Evolutionary conservation across 441 rosid genomes (phyloP), one percentile per base, ranked within the genome.

Genomic region (Eruca vesicaria): DNA sequence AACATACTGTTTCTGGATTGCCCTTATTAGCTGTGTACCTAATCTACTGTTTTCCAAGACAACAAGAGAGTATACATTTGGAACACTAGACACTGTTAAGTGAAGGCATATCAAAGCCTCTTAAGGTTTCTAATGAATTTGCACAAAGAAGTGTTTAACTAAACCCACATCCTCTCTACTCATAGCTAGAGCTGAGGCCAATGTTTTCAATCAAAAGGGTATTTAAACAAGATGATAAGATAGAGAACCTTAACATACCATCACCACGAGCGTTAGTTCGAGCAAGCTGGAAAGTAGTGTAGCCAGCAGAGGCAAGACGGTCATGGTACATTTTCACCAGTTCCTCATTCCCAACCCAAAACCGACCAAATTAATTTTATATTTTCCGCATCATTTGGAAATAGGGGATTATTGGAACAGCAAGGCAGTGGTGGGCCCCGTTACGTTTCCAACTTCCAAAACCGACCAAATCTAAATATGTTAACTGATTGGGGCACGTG

Each of bases 201-300:
- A n/a, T n/a, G 48, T 14, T 41, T 41, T 23, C 3, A 23, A 23
- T 23, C 26, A n/a, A n/a, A 35, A 9, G 9, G 9, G 41, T 35
- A 12, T 35, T 10, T 35, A 35, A 35, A 35, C 41, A 23, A 23
- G 2, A 9, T 12, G 0, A 33, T 3, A 11, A 55, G 19, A 28
- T 20, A 8, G 9, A 64, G 31, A 73, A 9, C 43, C 1, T 38
- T 8, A 7, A 1, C 63, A 38, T 85, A 94, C 99, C 99, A 61
- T 94, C 99, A 35, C 97, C 99, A 7, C 97, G 91, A 45, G 86
- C 87, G 66, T 94, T 92, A 29, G 99, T 92, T 74, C 99, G 81
- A 2, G 85, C 90, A 61, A 94, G 87, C 82, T 88, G 90, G 78
- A 83, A 88, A 68, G 84, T 84, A 18, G 66, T 66, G 79, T 92